These are phyloP conservation scores for Torulaspora globosa DNA, from an alignment of 1,139 yeast genomes.

Conservation along the genomic window DNA sequence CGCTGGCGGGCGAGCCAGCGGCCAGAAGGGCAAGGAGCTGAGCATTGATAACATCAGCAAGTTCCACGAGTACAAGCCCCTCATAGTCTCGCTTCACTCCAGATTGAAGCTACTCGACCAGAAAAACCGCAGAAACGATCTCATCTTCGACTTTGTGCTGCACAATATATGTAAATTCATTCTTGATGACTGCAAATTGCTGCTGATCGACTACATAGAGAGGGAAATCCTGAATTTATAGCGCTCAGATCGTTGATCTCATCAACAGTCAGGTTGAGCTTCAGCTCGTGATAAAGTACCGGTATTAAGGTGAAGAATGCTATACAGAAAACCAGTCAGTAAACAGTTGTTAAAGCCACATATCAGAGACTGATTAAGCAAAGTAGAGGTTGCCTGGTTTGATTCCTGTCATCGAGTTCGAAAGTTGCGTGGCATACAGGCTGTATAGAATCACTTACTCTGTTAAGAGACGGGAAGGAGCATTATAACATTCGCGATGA, in stretches of 20 bases:
- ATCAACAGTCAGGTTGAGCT: neutral
- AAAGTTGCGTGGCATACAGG: neutral
- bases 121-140: constrained; percentile 13
- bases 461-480: neutral
- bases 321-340: neutral
- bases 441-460: neutral
- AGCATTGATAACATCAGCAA: constrained; percentile 6
- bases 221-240: constrained; percentile 3
- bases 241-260: neutral
- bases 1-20: neutral
- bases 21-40: neutral
- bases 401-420: neutral
- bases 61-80: constrained; percentile 15
- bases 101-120: constrained; percentile 13
- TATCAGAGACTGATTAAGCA: neutral
- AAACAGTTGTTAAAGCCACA: constrained; percentile 8
- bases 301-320: constrained; percentile 5
- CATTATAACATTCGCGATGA: constrained; percentile 2
- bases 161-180: constrained; percentile 18
- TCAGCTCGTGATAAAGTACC: neutral
- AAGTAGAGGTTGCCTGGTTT: neutral
- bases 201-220: constrained; percentile 15
- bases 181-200: constrained; percentile 16
- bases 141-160: constrained; percentile 19
- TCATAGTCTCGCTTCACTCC: constrained; percentile 12